Base-by-base conservation (phyloP, 495 filamentous ascomycete genomes). In the Hypoxylon subgilvum region DNA sequence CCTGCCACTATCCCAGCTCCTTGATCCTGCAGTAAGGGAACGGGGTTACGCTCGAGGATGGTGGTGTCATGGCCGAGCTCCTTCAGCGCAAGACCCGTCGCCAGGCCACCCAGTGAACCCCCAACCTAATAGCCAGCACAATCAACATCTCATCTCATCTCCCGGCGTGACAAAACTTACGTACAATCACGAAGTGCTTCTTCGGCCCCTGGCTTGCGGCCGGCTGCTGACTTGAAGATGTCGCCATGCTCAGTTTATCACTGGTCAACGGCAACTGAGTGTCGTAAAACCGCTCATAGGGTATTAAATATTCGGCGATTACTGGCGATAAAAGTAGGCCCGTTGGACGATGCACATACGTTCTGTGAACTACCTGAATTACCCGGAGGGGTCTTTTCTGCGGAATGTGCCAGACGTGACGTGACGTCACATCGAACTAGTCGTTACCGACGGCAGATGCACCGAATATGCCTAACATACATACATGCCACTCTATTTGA, bases 1-100 rank as follows among this genome's bases (percentile, higher is more conserved):
- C 78, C 76, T 6, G 76, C 76, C 0, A 80, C 77, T 23, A 86
- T 80, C 1, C 82, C 82, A 4, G 82, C 82, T 12, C 82, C 83
- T 69, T 84, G 79, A 60, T 81, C 76, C 40, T 82, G 74, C 0
- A 82, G 72, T 6, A 80, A 56, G 1, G 76, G 66, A 1, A 63
- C 67, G 0, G 74, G 67, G 34, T 75, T 79, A 14, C 80, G 75
- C 60, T 86, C 82, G 12, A 85, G 74, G 39, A 86, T 81, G 1
- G 71, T 76, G 22, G 79, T 77, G 57, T 76, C 61, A 65, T 81
- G 74, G 10, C 76, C 75, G 6, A 81, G 74, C 0, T 71, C 65
- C 44, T 76, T 77, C 17, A 84, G 68, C n/a, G 77, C 75, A 16
- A 82, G 69, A n/a, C 70, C 80, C 0, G 69, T 65, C 9, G 78